Conservation (phyloP, 495 filamentous ascomycete species). For the Stereocaulon alpinum region DNA sequence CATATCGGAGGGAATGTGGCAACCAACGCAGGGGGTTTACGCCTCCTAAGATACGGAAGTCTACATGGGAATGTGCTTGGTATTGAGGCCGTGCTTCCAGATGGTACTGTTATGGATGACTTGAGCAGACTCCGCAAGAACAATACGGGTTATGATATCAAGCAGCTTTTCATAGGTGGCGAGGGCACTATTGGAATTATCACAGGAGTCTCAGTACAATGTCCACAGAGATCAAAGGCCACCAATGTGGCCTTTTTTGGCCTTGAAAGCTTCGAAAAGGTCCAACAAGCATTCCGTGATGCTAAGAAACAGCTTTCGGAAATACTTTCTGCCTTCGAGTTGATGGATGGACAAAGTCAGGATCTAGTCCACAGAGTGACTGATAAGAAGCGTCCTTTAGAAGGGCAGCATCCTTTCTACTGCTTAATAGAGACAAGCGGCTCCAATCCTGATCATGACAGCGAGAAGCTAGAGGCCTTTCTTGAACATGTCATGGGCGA, state of each 20-base stretch:
- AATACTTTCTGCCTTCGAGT: constrained; percentile 92
- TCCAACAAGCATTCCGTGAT: constrained; percentile 67
- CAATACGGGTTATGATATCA: constrained; percentile 95
- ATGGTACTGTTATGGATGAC: constrained; percentile 85
- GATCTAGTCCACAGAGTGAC: constrained; percentile 61
- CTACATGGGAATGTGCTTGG: constrained; percentile 88
- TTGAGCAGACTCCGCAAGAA: constrained; percentile 85
- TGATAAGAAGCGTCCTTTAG: constrained; percentile 67
- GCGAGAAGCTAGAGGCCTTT: constrained; percentile 72
- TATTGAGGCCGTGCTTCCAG: constrained; percentile 82
- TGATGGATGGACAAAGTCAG: constrained; percentile 85
- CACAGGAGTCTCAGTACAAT: constrained; percentile 79
- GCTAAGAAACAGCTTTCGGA: constrained; percentile 86
- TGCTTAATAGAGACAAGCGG: constrained; percentile 93
- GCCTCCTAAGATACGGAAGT: constrained; percentile 84
- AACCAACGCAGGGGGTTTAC: constrained; percentile 87
- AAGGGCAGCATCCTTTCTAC: constrained; percentile 82
- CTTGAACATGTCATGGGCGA: constrained; percentile 83
- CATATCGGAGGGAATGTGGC: constrained; percentile 98
- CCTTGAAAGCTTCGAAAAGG: constrained; percentile 75
- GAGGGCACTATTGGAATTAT: constrained; percentile 94
- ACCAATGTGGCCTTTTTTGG: constrained; percentile 88
- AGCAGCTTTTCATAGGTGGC: constrained; percentile 92
- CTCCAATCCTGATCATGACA: constrained; percentile 86
- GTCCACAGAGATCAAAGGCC: constrained; percentile 72